Conservation (phyloP, 2,329 filamentous ascomycete genomes). For the Tolypocladium tundrense region DNA sequence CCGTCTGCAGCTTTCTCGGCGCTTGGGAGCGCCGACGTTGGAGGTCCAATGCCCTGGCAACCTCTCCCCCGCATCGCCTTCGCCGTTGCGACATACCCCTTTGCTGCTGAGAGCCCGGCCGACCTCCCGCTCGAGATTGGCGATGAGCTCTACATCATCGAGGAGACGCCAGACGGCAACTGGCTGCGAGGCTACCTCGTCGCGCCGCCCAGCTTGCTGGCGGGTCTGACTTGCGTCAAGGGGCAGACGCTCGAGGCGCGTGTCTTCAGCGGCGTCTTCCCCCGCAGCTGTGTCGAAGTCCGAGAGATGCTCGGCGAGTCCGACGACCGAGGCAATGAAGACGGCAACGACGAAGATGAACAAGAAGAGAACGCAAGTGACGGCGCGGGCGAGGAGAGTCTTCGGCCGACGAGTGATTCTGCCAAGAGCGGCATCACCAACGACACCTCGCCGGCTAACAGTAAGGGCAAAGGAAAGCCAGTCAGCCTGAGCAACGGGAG, state of each 20-base stretch:
- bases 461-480: conserved; percentile 19
- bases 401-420: conserved; percentile 33
- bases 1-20: not conserved
- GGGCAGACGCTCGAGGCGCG: conserved; percentile 90
- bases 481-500: conserved; percentile 14
- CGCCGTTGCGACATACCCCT: conserved; percentile 91
- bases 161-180: conserved; percentile 82
- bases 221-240: conserved; percentile 80
- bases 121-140: conserved; percentile 95
- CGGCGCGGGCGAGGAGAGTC: conserved; percentile 13
- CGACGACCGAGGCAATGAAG: conserved; percentile 40
- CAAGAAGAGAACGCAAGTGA: conserved; percentile 18
- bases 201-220: conserved; percentile 83
- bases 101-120: conserved; percentile 73
- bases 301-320: conserved; percentile 79
- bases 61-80: conserved; percentile 95
- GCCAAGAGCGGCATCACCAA: conserved; percentile 42
- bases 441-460: conserved; percentile 25
- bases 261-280: conserved; percentile 98
- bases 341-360: conserved; percentile 31
- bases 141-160: conserved; percentile 97
- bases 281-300: conserved; percentile 86
- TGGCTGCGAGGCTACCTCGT: conserved; percentile 96
- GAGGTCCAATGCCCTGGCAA: conserved; percentile 77
- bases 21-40: conserved; percentile 5